Percentiles rank a stretch among this genome's conserved stretches.
These are phyloP conservation scores for Cladochytrium replicatum DNA, from an alignment of 192 early-diverging fungal species.

Conservation along the genomic window DNA sequence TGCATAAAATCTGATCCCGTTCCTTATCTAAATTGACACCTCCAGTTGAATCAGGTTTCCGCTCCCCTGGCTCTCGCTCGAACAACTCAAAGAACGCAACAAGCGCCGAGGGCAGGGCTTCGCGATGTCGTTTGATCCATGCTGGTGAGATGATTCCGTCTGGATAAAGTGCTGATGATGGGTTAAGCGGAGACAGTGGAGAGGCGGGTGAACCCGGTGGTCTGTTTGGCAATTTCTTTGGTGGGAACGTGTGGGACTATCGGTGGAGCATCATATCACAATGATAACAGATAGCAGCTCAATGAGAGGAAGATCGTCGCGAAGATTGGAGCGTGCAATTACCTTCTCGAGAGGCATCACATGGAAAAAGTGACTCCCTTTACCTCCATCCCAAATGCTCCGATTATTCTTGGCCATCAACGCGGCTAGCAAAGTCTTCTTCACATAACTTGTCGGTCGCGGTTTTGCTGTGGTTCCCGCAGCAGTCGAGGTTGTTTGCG, in stretches of 20 bases:
- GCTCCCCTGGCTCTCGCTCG: too few species aligned
- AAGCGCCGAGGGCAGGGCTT: constrained; percentile 50
- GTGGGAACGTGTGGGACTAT: constrained; percentile 17
- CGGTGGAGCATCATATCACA: too few species aligned
- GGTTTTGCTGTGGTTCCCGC: not conserved
- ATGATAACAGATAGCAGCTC: too few species aligned
- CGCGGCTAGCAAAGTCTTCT: constrained; percentile 12
- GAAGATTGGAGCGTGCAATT: not conserved
- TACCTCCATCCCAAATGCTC: constrained; percentile 21
- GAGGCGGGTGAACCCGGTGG: constrained; percentile 29
- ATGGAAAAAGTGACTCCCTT: constrained; percentile 18
- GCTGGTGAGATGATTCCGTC: constrained; percentile 69
- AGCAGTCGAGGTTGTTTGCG: not conserved
- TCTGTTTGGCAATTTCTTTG: constrained; percentile 1
- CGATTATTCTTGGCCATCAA: constrained; percentile 28
- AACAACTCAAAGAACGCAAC: constrained; percentile 62
- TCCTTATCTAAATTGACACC: constrained; percentile 51
- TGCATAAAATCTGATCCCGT: constrained; percentile 42
- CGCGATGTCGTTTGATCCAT: constrained; percentile 60
- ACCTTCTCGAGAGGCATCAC: constrained; percentile 25
- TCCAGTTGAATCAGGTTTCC: constrained; percentile 17
- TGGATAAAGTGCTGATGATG: constrained; percentile 63
- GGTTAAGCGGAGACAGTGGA: constrained; percentile 55
- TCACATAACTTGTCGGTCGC: too few species aligned
- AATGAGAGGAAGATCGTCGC: not conserved